phyloP scores from a whole-genome alignment of 192 early-diverging fungal genomes.

The Linnemannia zychae region DNA sequence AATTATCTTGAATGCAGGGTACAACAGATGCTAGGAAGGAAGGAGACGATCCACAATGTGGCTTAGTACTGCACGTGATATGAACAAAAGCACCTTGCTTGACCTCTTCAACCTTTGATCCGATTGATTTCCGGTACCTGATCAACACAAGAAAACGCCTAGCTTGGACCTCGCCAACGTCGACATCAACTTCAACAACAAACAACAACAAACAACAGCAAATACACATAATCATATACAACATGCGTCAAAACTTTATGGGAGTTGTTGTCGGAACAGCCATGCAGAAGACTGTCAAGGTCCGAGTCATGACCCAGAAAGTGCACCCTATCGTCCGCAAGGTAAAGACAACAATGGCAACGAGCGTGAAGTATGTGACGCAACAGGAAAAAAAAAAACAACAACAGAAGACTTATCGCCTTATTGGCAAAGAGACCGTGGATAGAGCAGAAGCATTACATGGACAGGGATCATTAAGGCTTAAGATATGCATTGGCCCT shows the following conservation, averaged over 20 bases:
- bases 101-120: background rate
- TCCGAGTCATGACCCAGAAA: slow-evolving; percentile 80
- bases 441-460: background rate
- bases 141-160: background rate
- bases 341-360: slow-evolving; percentile 62
- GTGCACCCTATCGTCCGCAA: slow-evolving; percentile 89
- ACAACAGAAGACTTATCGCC: too few relatives aligned
- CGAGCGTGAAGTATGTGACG: background rate
- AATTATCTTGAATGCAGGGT: too few relatives aligned
- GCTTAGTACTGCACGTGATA: background rate
- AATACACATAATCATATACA: slow-evolving; percentile 9
- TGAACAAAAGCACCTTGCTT: background rate
- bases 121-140: slow-evolving; percentile 7
- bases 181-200: background rate
- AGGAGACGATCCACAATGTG: background rate
- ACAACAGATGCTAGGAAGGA: too few relatives aligned
- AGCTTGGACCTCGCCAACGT: background rate
- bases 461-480: background rate
- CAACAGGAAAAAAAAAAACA: too few relatives aligned
- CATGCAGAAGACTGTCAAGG: slow-evolving; percentile 93
- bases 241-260: slow-evolving; percentile 83
- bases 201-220: background rate
- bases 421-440: background rate
- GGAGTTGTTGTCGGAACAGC: slow-evolving; percentile 91
- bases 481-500: too few relatives aligned